Percentiles rank a stretch among this genome's conserved stretches.
Evolutionary conservation across 2,329 filamentous ascomycete genomes (phyloP).

Genomic region (Xylaria sp.): DNA sequence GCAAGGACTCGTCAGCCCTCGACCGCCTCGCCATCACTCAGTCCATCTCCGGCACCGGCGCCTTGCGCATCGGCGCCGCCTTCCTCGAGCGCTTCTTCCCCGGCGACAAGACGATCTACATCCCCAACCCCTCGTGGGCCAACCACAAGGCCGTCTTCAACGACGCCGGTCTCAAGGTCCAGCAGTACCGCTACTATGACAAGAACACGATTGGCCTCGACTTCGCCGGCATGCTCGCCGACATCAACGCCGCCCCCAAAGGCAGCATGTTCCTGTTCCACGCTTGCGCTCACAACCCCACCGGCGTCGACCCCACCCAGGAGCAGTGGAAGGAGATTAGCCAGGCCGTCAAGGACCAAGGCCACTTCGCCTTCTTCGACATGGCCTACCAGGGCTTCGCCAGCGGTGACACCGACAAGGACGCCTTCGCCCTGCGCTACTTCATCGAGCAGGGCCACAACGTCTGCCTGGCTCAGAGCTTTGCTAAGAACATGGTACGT

Average conservation of each 20-base stretch:
- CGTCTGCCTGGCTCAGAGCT: slow-evolving; percentile 89
- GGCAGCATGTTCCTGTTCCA: slow-evolving; percentile 93
- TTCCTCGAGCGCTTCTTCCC: slow-evolving; percentile 95
- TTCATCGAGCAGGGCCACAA: slow-evolving; percentile 94
- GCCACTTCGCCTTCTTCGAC: slow-evolving; percentile 97
- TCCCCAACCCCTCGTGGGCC: slow-evolving; percentile 95
- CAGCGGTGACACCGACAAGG: slow-evolving; percentile 88
- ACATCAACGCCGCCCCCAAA: slow-evolving; percentile 88
- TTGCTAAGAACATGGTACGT: slow-evolving; percentile 97
- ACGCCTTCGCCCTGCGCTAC: slow-evolving; percentile 92
- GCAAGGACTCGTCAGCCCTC: slow-evolving; percentile 79
- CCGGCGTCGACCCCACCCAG: slow-evolving; percentile 90
- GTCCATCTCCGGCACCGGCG: slow-evolving; percentile 97
- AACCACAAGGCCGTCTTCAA: slow-evolving; percentile 98
- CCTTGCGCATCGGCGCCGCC: slow-evolving; percentile 91
- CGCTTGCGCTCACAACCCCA: slow-evolving; percentile 98
- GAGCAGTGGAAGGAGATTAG: slow-evolving; percentile 95
- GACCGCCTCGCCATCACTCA: slow-evolving; percentile 90
- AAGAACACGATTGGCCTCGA: slow-evolving; percentile 98
- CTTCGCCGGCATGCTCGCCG: slow-evolving; percentile 91
- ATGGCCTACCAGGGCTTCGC: slow-evolving; percentile 99
- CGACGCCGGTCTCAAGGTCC: slow-evolving; percentile 89
- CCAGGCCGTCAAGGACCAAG: slow-evolving; percentile 83
- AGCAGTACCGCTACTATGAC: slow-evolving; percentile 99
- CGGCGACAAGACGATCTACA: slow-evolving; percentile 93